A percentile compares a stretch with the other conserved stretches of the same genome.
Conservation (phyloP, 2,329 filamentous ascomycete genomes). For the Trichoderma harzianum region DNA sequence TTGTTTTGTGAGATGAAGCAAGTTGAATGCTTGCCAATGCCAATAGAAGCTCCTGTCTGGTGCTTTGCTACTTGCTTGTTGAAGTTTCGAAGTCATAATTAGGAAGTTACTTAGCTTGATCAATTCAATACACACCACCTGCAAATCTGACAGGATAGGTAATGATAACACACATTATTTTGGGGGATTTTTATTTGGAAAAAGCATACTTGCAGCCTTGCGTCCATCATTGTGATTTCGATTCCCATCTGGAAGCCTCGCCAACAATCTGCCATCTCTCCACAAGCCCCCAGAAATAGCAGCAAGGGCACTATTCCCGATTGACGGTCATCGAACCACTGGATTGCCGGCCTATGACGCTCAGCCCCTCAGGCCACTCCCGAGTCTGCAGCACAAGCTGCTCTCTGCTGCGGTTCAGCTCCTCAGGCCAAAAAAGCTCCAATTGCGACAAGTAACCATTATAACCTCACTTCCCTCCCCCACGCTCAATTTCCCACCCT, state of each 20-base stretch:
- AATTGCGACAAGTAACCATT: background rate
- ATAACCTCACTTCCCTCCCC: background rate
- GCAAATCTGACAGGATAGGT: background rate
- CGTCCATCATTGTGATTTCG: background rate
- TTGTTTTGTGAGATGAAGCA: background rate
- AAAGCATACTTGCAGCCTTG: background rate
- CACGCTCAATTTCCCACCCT: slow-evolving; percentile 18
- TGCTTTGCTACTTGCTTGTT: background rate
- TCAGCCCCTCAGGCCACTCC: background rate
- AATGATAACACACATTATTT: background rate
- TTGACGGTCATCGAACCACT: slow-evolving; percentile 1
- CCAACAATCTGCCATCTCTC: background rate
- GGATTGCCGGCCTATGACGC: background rate
- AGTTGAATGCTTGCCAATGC: background rate
- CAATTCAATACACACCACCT: background rate
- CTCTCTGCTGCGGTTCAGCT: background rate
- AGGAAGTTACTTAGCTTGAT: background rate
- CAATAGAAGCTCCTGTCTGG: background rate
- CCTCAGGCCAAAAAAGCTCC: slow-evolving; percentile 6
- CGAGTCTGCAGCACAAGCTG: background rate
- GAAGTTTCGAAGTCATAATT: too few species aligned
- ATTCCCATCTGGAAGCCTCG: background rate
- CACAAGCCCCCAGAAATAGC: background rate
- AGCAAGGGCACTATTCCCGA: background rate
- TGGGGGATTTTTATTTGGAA: background rate